A percentile compares a stretch with the other conserved stretches of the same genome.
phyloP scores from a whole-genome alignment of 306 rosid genomes.

The Crotalaria pallida region DNA sequence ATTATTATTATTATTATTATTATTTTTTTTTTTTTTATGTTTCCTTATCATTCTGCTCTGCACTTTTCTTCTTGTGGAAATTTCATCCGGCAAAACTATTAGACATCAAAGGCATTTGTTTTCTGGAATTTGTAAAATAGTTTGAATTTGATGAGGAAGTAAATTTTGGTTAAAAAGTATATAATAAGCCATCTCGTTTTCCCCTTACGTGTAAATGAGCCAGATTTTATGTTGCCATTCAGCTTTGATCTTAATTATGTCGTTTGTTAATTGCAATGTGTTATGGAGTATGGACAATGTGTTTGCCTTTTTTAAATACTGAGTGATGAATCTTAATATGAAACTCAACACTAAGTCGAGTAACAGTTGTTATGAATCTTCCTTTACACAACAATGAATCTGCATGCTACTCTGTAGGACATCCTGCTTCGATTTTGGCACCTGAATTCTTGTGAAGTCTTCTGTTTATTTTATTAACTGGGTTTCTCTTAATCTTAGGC shows the following conservation, averaged over 20 bases:
- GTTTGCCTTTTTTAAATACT: background rate
- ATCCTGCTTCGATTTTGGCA: slow-evolving; percentile 1
- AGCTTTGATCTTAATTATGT: background rate
- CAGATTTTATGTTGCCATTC: background rate
- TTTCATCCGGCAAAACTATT: background rate
- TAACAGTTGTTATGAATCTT: background rate
- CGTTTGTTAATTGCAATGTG: background rate
- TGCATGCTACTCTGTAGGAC: background rate
- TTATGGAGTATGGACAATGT: background rate
- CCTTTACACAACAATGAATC: background rate
- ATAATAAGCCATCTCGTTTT: background rate
- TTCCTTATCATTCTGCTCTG: background rate
- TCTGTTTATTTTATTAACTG: slow-evolving; percentile 25
- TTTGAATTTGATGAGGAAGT: slow-evolving; percentile 8
- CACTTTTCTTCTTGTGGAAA: background rate
- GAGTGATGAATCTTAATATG: background rate
- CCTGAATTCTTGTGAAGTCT: slow-evolving; percentile 14
- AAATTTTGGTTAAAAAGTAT: background rate
- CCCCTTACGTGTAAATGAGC: background rate
- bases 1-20: background rate
- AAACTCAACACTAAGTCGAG: background rate
- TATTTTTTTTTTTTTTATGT: background rate
- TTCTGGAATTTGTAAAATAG: background rate
- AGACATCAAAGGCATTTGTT: background rate
- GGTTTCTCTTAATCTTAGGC: slow-evolving; percentile 40